Evolutionary conservation across 176 grass and related monocot genomes (phyloP).

Genomic region (Puya raimondii): DNA sequence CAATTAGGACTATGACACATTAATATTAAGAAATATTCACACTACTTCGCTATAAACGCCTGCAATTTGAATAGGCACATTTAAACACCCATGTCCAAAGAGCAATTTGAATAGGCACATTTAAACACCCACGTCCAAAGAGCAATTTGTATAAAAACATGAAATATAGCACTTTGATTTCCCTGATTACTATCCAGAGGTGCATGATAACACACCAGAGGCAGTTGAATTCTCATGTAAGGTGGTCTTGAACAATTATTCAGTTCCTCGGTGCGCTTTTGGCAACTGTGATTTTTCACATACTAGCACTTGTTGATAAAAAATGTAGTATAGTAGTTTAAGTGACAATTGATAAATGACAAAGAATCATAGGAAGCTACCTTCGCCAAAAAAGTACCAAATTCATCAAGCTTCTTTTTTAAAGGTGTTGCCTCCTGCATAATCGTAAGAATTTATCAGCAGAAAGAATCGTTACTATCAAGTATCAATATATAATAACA

Average conservation of each 20-base stretch:
- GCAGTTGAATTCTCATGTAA: not conserved
- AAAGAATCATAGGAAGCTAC: slow-evolving; percentile 42
- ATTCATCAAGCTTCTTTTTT: slow-evolving; percentile 99
- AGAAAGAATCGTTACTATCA: not conserved
- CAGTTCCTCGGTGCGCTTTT: not conserved
- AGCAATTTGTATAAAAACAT: too few relatives aligned
- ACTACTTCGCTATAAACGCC: too few relatives aligned
- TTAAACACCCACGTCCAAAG: too few relatives aligned
- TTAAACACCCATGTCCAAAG: too few relatives aligned
- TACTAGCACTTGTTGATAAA: not conserved
- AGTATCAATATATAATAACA: not conserved
- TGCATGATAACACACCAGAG: not conserved
- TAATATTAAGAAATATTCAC: too few relatives aligned
- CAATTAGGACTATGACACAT: too few relatives aligned
- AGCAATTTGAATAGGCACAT: too few relatives aligned
- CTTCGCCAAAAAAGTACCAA: slow-evolving; percentile 96
- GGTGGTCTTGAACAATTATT: not conserved
- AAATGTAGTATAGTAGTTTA: not conserved
- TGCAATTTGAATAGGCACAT: too few relatives aligned
- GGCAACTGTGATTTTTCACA: not conserved
- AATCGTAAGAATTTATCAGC: slow-evolving; percentile 15
- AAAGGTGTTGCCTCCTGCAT: slow-evolving; percentile 83
- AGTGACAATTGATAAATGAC: slow-evolving; percentile 16
- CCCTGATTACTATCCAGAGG: not conserved
- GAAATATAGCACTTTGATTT: not conserved